These are phyloP conservation scores for Geranium incanum DNA, from an alignment of 441 rosid species.

Conservation along the genomic window DNA sequence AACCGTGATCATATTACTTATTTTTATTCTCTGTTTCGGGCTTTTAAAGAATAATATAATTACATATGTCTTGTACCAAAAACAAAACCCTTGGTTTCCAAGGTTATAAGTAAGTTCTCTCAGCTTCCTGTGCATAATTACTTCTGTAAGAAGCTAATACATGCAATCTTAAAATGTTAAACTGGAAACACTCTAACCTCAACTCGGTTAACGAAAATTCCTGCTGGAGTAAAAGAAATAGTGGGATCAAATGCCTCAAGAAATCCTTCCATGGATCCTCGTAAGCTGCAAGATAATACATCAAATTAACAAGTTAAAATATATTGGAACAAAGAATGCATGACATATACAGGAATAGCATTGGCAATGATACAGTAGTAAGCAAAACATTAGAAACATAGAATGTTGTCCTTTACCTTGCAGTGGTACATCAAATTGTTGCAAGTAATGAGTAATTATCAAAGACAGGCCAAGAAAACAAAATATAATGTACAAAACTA, in stretches of 20 bases:
- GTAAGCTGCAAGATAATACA: slow-evolving; percentile 46
- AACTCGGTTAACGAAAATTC: slow-evolving; percentile 76
- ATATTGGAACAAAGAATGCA: neutral
- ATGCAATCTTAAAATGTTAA: slow-evolving; percentile 10
- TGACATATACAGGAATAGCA: neutral
- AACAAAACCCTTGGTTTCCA: neutral
- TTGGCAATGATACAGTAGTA: neutral
- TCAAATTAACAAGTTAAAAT: slow-evolving; percentile 14
- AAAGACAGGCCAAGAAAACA: neutral
- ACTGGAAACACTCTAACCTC: slow-evolving; percentile 43
- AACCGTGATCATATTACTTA: neutral
- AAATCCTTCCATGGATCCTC: slow-evolving; percentile 91
- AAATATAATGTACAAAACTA: neutral
- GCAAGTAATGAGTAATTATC: neutral
- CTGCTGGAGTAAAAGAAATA: slow-evolving; percentile 63
- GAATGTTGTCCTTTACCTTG: too few relatives aligned
- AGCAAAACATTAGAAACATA: neutral
- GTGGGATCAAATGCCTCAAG: slow-evolving; percentile 85
- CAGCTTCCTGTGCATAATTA: neutral
- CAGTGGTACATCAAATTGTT: too few relatives aligned
- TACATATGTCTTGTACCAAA: neutral
- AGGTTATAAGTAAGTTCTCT: neutral
- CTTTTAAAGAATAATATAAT: neutral
- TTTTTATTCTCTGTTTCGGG: neutral
- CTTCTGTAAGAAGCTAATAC: neutral